Base-by-base conservation (phyloP, 768 basidiomycete genomes). In the Phylloporus rhodoxanthus region DNA sequence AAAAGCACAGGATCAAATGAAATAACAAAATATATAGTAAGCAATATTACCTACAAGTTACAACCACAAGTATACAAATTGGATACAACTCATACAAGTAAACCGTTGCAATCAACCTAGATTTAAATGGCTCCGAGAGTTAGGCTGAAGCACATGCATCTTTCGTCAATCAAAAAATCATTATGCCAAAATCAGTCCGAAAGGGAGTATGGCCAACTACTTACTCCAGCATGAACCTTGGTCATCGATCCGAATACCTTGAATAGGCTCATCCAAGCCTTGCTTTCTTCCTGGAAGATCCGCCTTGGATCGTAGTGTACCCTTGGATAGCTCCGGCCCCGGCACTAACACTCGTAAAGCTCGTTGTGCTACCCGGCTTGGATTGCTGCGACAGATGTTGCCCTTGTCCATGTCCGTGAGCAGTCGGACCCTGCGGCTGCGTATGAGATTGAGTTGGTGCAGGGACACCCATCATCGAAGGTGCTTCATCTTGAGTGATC, bases 401-500 rank as follows among this genome's bases (percentile, higher is more conserved):
- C 15, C 75, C 78, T 39, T 79, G 79, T 1, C 75, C 71, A 48
- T 80, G 76, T 23, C 69, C 64, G 29, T 72, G 72, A 15, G 60
- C 77, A 42, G 77, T 80, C 5, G 62, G 75, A 20, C 66, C 66
- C 48, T 69, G 73, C 1, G 71, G 68, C 43, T 69, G 75, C 6
- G 70, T 72, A 28, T 72, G 73, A 26, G 67, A 61, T 51, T 68
- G 68, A 15, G 75, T 75, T 44, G 74, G 76, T 3, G 67, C 70
- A 17, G 80, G 79, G 17, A 80, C 64, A 21, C 84, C 84, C 70
- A 90, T 80, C 87, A 90, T 89, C 0, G 85, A 87, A 0, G 88
- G 87, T 6, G 87, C 89, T 33, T 97, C 93, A 63, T 97, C 95
- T 60, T 91, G 87, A 2, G 92, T 88, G 45, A 97, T 94, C 36